A percentile compares a stretch with the other conserved stretches of the same genome.
Evolutionary conservation across 2,329 filamentous ascomycete species (phyloP).

Genomic region (Cordyceps cateniannulata): DNA sequence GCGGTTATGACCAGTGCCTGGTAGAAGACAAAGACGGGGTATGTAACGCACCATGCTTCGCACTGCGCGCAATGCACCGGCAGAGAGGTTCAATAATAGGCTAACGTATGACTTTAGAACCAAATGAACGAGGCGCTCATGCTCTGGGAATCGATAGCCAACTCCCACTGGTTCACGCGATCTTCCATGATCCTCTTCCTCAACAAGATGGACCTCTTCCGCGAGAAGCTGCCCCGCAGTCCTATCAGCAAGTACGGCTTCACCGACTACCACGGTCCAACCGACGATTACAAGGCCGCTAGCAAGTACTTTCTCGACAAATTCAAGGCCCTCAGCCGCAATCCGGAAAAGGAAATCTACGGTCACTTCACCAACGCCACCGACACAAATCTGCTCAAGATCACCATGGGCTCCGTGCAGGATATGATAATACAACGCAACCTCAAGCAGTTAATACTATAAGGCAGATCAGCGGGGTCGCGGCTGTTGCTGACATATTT

Average conservation of each 20-base stretch:
- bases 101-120: conserved; percentile 47
- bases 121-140: conserved; percentile 89
- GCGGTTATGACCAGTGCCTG: conserved; percentile 91
- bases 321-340: conserved; percentile 69
- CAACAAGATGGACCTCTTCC: conserved; percentile 85
- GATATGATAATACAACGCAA: conserved; percentile 86
- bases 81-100: neutral
- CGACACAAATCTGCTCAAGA: conserved; percentile 70
- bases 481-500: neutral
- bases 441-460: conserved; percentile 71
- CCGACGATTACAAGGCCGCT: conserved; percentile 65
- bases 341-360: conserved; percentile 57
- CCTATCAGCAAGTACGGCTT: conserved; percentile 69
- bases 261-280: conserved; percentile 68
- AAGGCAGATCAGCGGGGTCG: conserved; percentile 14
- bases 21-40: conserved; percentile 96
- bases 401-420: conserved; percentile 79
- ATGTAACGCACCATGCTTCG: conserved; percentile 33
- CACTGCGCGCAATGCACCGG: neutral
- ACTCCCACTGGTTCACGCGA: conserved; percentile 79
- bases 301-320: conserved; percentile 79
- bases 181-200: conserved; percentile 78
- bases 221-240: conserved; percentile 63
- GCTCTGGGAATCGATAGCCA: conserved; percentile 80
- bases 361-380: conserved; percentile 58